Base-by-base conservation (phyloP, 129 eudicot genomes). In the Saposhnikovia divaricata region DNA sequence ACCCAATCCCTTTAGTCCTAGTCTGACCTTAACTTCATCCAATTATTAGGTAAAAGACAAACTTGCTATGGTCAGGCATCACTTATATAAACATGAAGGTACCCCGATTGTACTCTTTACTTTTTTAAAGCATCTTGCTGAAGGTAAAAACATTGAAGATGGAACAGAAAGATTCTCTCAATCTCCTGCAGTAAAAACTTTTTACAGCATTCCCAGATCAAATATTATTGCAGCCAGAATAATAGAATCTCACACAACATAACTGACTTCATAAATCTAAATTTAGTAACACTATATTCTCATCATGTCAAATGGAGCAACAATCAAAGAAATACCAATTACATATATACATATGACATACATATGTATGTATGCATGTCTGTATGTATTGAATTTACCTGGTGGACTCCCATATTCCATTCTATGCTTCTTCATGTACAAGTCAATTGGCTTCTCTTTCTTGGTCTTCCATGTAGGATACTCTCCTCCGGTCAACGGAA, bases 401-500 rank as follows among this genome's bases (percentile, higher is more conserved):
- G 13, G 42, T 68, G 86, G 86, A 68, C 82, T 77, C 80, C 81
- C 82, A 81, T 81, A 85, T 53, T 87, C 93, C 88, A 90, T 46
- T 34, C 91, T 96, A 38, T 88, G 90, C 51, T 91, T 91, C 77
- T 87, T 90, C 85, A 82, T 90, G 70, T 82, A 76, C 3, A 92
- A 76, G 51, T 85, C 89, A 50, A 79, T 18, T 2, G 89, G 84
- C 80, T 85, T 83, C 38, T 73, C 88, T 57, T 78, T 81, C 76
- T 84, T 86, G 6, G 80, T 84, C 47, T 95, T 90, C 96, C 96
- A 93, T 40, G 86, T 89, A 46, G 91, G 72, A 38, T 55, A 94
- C 48, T 91, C 96, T 47, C 98, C 96, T 55, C 98, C 96, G 25
- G 92, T 37, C 73, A 94, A 85, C 2, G 98, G 98, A 84, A 94